These are phyloP conservation scores for Phyllosticta paracitricarpa DNA, from an alignment of 2,329 filamentous ascomycete genomes.

Conservation along the genomic window DNA sequence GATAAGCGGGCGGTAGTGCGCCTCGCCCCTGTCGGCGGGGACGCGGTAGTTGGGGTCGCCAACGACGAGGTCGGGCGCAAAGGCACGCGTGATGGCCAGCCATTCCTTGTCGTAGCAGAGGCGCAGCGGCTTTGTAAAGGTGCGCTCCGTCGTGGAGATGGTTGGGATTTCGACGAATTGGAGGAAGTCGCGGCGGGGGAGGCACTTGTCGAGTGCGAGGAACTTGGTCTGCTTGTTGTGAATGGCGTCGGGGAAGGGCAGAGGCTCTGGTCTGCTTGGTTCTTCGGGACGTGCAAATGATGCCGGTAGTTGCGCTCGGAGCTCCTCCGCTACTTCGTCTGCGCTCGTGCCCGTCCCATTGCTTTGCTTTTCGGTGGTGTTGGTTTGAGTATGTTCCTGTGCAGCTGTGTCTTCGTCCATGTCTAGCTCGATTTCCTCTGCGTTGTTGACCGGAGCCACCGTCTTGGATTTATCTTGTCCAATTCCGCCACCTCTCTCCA, in stretches of 20 bases:
- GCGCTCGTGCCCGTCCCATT: neutral
- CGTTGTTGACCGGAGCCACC: conserved; percentile 52
- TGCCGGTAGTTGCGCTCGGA: conserved; percentile 66
- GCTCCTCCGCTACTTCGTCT: conserved; percentile 45
- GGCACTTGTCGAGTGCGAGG: conserved; percentile 83
- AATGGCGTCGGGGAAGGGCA: conserved; percentile 59
- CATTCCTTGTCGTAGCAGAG: conserved; percentile 87
- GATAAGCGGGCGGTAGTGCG: conserved; percentile 57
- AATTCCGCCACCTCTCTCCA: conserved; percentile 24
- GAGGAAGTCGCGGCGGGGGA: conserved; percentile 69
- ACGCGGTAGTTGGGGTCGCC: conserved; percentile 42
- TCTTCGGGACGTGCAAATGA: conserved; percentile 45
- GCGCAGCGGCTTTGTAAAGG: conserved; percentile 40
- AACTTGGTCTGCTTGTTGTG: conserved; percentile 74
- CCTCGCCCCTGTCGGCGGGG: conserved; percentile 56
- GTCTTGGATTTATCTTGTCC: conserved; percentile 8
- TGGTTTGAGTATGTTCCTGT: neutral
- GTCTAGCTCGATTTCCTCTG: conserved; percentile 35
- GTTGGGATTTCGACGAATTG: conserved; percentile 52
- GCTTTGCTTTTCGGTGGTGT: neutral
- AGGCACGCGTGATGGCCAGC: conserved; percentile 83
- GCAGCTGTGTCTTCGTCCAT: conserved; percentile 16
- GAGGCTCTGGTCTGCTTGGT: conserved; percentile 31
- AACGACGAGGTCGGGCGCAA: conserved; percentile 51
- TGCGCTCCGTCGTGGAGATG: conserved; percentile 32